A percentile compares a stretch with the other conserved stretches of the same genome.
Evolutionary conservation across 1,139 yeast genomes (phyloP).

Genomic region (Geotrichum candidum): DNA sequence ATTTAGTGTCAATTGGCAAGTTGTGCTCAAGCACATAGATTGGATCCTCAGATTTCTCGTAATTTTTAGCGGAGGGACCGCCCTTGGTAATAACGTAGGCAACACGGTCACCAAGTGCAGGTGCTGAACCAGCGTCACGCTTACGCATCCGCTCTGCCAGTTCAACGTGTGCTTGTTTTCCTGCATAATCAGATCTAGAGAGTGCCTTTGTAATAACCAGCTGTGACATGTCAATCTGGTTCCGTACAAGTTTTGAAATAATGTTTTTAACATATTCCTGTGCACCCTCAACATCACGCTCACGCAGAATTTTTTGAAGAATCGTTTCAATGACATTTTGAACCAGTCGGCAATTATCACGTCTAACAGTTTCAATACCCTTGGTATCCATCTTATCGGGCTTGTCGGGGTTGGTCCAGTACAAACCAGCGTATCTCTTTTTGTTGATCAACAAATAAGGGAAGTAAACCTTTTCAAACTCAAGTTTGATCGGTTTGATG

Average conservation of each 20-base stretch:
- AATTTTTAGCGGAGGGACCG: conserved; percentile 77
- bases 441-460: conserved; percentile 92
- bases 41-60: conserved; percentile 96
- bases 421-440: conserved; percentile 94
- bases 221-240: conserved; percentile 87
- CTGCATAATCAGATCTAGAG: conserved; percentile 85
- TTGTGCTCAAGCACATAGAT: conserved; percentile 86
- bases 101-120: conserved; percentile 94
- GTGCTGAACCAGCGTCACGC: conserved; percentile 97
- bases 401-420: conserved; percentile 87
- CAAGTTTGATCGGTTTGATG: conserved; percentile 82
- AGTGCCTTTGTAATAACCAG: conserved; percentile 90
- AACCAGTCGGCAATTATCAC: conserved; percentile 93
- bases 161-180: conserved; percentile 95
- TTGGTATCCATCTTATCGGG: conserved; percentile 97
- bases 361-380: conserved; percentile 95
- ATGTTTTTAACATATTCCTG: conserved; percentile 78
- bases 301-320: conserved; percentile 76
- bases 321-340: conserved; percentile 93
- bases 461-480: conserved; percentile 93
- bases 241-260: conserved; percentile 85
- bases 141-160: conserved; percentile 93
- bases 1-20: conserved; percentile 89
- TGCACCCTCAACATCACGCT: conserved; percentile 84
- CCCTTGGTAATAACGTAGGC: conserved; percentile 90